Evolutionary conservation across 805 yeast species (phyloP).

Genomic region (Dipodascus albidus): DNA sequence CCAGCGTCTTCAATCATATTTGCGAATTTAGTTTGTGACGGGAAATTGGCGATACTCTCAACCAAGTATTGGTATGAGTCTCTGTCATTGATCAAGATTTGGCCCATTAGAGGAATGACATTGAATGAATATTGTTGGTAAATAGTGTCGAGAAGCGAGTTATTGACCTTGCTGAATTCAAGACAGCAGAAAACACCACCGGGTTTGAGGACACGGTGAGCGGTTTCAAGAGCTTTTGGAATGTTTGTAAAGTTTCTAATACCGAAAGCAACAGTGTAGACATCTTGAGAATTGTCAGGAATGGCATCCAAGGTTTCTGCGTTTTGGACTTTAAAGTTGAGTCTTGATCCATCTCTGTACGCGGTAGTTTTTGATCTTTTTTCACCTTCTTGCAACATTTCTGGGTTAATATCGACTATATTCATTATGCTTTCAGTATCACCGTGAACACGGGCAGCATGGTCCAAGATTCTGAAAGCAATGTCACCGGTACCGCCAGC

Average conservation of each 20-base stretch:
- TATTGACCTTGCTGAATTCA: slow-evolving; percentile 87
- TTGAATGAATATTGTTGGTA: slow-evolving; percentile 87
- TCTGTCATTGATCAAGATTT: slow-evolving; percentile 86
- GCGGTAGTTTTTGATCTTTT: slow-evolving; percentile 49
- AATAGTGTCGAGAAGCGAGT: slow-evolving; percentile 57
- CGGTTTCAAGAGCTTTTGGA: slow-evolving; percentile 90
- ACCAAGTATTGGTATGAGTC: slow-evolving; percentile 95
- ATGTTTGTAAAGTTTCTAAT: slow-evolving; percentile 92
- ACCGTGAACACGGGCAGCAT: slow-evolving; percentile 67
- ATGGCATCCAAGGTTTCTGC: slow-evolving; percentile 83
- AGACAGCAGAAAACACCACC: slow-evolving; percentile 97
- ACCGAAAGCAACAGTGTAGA: slow-evolving; percentile 95
- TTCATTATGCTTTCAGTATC: slow-evolving; percentile 76
- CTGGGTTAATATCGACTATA: slow-evolving; percentile 88
- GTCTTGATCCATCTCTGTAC: slow-evolving; percentile 55
- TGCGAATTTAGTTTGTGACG: slow-evolving; percentile 83
- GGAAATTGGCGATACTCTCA: slow-evolving; percentile 86
- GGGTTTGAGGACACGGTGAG: slow-evolving; percentile 88
- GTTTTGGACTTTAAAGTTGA: slow-evolving; percentile 77
- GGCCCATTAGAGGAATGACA: slow-evolving; percentile 87
- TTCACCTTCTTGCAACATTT: slow-evolving; percentile 90
- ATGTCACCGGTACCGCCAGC: slow-evolving; percentile 99
- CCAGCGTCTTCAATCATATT: slow-evolving; percentile 92
- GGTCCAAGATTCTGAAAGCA: slow-evolving; percentile 89
- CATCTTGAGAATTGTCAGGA: slow-evolving; percentile 79